phyloP scores from a whole-genome alignment of 495 filamentous ascomycete genomes.

The Lasiosphaeriaceae sp. region DNA sequence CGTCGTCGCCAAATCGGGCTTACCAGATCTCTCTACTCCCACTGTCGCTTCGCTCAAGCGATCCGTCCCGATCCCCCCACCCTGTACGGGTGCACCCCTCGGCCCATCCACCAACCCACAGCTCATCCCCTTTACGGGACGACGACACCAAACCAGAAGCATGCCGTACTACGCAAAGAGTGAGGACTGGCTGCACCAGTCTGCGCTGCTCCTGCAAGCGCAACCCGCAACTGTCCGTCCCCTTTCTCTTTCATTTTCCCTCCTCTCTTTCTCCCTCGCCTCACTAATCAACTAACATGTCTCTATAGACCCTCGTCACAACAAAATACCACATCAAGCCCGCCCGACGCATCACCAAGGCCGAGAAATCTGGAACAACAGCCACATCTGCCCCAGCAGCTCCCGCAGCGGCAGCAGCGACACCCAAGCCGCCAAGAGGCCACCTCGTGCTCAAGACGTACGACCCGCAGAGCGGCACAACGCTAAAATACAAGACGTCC shows the following conservation, averaged over 20 bases:
- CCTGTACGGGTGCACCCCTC: too few relatives aligned
- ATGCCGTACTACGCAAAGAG: slow-evolving; percentile 54
- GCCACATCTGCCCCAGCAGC: slow-evolving; percentile 2
- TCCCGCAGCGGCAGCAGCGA: not conserved
- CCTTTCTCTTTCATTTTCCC: not conserved
- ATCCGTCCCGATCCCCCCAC: too few relatives aligned
- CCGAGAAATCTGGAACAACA: slow-evolving; percentile 17
- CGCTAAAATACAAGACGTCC: slow-evolving; percentile 85
- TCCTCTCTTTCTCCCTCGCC: not conserved
- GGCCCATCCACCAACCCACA: not conserved
- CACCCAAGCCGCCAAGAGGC: slow-evolving; percentile 45
- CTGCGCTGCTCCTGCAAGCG: slow-evolving; percentile 45
- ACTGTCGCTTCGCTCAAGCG: too few relatives aligned
- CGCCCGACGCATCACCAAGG: slow-evolving; percentile 22
- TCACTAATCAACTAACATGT: too few relatives aligned
- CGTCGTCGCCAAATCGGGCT: too few relatives aligned
- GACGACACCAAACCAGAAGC: not conserved
- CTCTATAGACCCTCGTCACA: slow-evolving; percentile 74
- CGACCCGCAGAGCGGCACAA: slow-evolving; percentile 74
- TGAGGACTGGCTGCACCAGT: slow-evolving; percentile 52
- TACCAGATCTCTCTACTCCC: too few relatives aligned
- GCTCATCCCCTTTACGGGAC: not conserved
- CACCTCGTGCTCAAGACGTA: slow-evolving; percentile 83
- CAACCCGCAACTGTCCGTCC: slow-evolving; percentile 41
- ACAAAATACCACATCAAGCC: slow-evolving; percentile 75